These are phyloP conservation scores for Daldinia vernicosa DNA, from an alignment of 495 filamentous ascomycete species.

Conservation along the genomic window DNA sequence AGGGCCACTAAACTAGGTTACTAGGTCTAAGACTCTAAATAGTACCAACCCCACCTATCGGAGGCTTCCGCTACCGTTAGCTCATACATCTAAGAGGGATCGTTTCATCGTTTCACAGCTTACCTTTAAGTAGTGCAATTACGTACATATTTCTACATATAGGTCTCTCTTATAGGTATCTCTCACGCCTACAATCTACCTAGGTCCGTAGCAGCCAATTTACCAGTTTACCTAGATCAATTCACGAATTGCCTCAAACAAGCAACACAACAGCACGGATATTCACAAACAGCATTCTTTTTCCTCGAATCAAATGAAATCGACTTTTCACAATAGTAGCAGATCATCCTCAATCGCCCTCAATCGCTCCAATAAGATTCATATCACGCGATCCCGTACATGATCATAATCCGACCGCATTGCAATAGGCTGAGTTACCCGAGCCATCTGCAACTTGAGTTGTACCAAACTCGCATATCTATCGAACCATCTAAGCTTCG, in stretches of 20 bases:
- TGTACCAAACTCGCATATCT: conserved; percentile 29
- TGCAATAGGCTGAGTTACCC: conserved; percentile 42
- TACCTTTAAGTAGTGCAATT: not conserved
- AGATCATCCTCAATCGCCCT: conserved; percentile 34
- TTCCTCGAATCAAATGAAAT: conserved; percentile 26
- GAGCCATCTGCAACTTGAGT: conserved; percentile 41
- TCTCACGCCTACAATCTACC: not conserved
- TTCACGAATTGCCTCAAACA: conserved; percentile 9
- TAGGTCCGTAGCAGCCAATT: not conserved
- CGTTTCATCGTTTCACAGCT: conserved; percentile 25
- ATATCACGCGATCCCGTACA: conserved; percentile 43
- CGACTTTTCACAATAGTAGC: not conserved
- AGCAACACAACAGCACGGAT: conserved; percentile 16
- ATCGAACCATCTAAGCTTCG: conserved; percentile 29
- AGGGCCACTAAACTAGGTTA: conserved; percentile 12
- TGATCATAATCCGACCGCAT: conserved; percentile 25
- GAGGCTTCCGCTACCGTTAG: conserved; percentile 36
- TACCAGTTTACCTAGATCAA: conserved; percentile 14
- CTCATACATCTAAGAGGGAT: conserved; percentile 11
- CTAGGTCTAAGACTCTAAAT: conserved; percentile 23
- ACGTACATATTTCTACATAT: not conserved
- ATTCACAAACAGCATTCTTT: conserved; percentile 10
- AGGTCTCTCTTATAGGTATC: no score
- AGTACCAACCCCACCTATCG: conserved; percentile 34
- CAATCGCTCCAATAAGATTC: conserved; percentile 30